phyloP scores from a whole-genome alignment of 305 asterid species.

The Rubia balearica region DNA sequence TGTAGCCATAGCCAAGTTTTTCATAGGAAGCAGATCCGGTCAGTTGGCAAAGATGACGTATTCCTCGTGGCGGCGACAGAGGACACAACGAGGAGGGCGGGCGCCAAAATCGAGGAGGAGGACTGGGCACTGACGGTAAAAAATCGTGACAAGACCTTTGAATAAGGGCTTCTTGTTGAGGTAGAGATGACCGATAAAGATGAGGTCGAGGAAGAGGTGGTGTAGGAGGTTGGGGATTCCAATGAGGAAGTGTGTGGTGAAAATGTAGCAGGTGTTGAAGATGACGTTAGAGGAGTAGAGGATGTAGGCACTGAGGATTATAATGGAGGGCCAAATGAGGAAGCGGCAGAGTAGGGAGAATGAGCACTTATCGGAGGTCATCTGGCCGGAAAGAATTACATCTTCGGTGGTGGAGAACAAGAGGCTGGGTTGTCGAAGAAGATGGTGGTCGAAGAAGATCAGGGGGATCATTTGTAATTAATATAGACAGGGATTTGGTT shows the following conservation, averaged over 20 bases:
- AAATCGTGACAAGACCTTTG: no score
- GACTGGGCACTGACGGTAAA: no score
- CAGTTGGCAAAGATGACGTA: no score
- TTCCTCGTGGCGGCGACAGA: no score
- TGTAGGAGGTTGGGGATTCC: slow-evolving; percentile 1
- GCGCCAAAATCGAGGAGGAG: no score
- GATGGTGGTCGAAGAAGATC: no score
- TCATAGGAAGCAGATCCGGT: no score
- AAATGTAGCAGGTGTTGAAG: slow-evolving; percentile 29
- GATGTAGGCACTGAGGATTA: slow-evolving; percentile 38
- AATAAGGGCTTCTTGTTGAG: slow-evolving; percentile 11
- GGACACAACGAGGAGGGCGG: no score
- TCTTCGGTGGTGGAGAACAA: neutral
- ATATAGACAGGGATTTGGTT: no score
- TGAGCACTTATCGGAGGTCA: slow-evolving; percentile 22
- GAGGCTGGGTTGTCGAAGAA: slow-evolving; percentile 11
- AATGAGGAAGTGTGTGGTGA: neutral
- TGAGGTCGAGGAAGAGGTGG: slow-evolving; percentile 1
- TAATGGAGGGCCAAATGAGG: slow-evolving; percentile 36
- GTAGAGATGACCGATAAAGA: slow-evolving; percentile 13
- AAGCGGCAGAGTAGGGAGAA: slow-evolving; percentile 24
- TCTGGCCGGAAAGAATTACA: slow-evolving; percentile 17
- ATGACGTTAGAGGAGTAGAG: slow-evolving; percentile 57
- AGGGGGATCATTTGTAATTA: no score
- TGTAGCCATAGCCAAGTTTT: no score